Percentiles rank a stretch among this genome's conserved stretches.
Evolutionary conservation across 2,329 filamentous ascomycete species (phyloP).

Genomic region (Pseudogymnoascus sp.): DNA sequence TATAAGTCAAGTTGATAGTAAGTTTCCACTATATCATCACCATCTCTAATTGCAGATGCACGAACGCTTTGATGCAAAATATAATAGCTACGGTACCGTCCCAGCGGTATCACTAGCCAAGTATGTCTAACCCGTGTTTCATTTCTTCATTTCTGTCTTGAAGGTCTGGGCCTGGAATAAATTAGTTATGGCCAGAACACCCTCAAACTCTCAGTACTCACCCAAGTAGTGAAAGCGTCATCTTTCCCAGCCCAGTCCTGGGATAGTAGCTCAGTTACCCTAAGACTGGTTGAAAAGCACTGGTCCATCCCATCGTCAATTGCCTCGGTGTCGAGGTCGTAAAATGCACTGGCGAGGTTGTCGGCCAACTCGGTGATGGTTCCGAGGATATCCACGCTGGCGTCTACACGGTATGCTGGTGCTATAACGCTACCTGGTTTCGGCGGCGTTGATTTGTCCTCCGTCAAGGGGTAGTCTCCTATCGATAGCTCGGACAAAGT

Average conservation of each 20-base stretch:
- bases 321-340: constrained; percentile 52
- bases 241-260: constrained; percentile 54
- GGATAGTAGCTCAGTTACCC: constrained; percentile 45
- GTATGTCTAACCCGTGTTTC: not conserved
- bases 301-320: constrained; percentile 51
- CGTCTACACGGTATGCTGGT: constrained; percentile 40
- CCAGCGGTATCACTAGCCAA: not conserved
- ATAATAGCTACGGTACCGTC: not conserved
- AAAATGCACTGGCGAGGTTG: constrained; percentile 63
- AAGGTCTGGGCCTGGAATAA: constrained; percentile 34
- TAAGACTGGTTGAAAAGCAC: constrained; percentile 52
- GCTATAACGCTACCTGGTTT: constrained; percentile 7
- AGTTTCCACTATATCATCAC: not conserved
- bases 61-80: not conserved
- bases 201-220: constrained; percentile 14
- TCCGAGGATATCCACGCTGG: constrained; percentile 47
- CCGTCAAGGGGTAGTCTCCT: constrained; percentile 11
- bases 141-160: constrained; percentile 42
- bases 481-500: constrained; percentile 31
- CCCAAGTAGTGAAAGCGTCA: constrained; percentile 76
- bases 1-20: not conserved
- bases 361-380: constrained; percentile 59
- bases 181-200: not conserved
- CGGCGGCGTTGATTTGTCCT: constrained; percentile 6
- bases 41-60: not conserved